A percentile compares a stretch with the other conserved stretches of the same genome.
These are phyloP conservation scores for Litchi chinensis DNA, from an alignment of 345 rosid species.

Conservation along the genomic window DNA sequence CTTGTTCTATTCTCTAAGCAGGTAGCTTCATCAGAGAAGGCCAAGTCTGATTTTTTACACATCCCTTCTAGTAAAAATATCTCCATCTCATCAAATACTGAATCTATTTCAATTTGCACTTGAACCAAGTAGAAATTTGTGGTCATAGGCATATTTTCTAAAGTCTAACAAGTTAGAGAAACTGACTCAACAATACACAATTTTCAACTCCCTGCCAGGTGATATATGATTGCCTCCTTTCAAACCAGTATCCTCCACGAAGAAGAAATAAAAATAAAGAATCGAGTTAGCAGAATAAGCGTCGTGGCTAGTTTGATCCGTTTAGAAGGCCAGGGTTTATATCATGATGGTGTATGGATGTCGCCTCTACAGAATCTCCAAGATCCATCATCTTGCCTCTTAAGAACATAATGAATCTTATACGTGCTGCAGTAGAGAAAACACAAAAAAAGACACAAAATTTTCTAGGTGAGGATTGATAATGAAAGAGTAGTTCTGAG, in stretches of 20 bases:
- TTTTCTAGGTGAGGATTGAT: not conserved
- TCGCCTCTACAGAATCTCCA: constrained; percentile 86
- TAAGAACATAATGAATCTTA: constrained; percentile 63
- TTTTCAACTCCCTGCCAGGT: not conserved
- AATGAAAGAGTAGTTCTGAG: not conserved
- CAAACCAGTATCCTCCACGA: not conserved
- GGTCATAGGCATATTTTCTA: not conserved
- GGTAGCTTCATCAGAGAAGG: not conserved
- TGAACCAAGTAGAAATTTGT: not conserved
- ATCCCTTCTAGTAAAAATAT: not conserved
- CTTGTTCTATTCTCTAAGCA: too few species aligned
- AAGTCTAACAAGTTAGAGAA: not conserved
- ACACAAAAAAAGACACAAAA: too few species aligned
- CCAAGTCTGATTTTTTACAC: not conserved
- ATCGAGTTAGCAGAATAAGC: not conserved
- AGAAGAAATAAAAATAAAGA: not conserved
- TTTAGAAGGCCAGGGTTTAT: not conserved
- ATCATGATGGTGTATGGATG: constrained; percentile 57
- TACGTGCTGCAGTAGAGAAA: constrained; percentile 57
- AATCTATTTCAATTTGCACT: constrained; percentile 1
- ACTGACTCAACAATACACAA: not conserved
- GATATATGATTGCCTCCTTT: not conserved
- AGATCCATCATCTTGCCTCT: constrained; percentile 78
- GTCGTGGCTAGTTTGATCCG: not conserved
- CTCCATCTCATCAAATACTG: not conserved